Conservation (phyloP, 2,329 filamentous ascomycete genomes). For the Fusarium sp. region DNA sequence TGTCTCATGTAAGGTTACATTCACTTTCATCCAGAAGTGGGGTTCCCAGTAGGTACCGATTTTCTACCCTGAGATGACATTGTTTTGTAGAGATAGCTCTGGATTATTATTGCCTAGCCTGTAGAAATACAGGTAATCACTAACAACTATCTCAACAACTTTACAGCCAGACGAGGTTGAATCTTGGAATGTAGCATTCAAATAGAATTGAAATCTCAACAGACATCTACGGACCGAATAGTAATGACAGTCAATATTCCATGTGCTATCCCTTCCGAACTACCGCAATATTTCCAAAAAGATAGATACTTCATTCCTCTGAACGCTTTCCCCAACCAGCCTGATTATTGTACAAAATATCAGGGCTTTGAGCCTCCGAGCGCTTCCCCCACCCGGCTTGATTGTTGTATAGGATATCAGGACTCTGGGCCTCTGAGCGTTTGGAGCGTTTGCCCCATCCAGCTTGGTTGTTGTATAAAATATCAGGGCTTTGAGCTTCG, state of each 20-base stretch:
- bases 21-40: neutral
- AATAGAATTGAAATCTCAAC: no score
- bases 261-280: neutral
- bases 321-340: conserved; percentile 13
- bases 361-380: conserved; percentile 3
- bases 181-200: no score
- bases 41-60: no score
- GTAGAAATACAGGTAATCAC: no score
- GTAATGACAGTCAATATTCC: neutral
- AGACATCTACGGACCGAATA: no score
- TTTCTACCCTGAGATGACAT: no score
- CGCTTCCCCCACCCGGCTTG: conserved; percentile 17
- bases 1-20: conserved; percentile 8
- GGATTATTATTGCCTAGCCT: no score
- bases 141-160: no score
- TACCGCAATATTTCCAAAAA: neutral
- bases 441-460: conserved; percentile 12
- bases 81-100: no score
- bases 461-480: conserved; percentile 6
- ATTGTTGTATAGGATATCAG: conserved; percentile 16
- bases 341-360: conserved; percentile 11
- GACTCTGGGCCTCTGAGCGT: conserved; percentile 14
- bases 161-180: no score
- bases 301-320: neutral
- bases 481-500: conserved; percentile 6